A percentile compares a stretch with the other conserved stretches of the same genome.
Evolutionary conservation across 306 rosid genomes (phyloP).

Genomic region (Bauhinia variegata): DNA sequence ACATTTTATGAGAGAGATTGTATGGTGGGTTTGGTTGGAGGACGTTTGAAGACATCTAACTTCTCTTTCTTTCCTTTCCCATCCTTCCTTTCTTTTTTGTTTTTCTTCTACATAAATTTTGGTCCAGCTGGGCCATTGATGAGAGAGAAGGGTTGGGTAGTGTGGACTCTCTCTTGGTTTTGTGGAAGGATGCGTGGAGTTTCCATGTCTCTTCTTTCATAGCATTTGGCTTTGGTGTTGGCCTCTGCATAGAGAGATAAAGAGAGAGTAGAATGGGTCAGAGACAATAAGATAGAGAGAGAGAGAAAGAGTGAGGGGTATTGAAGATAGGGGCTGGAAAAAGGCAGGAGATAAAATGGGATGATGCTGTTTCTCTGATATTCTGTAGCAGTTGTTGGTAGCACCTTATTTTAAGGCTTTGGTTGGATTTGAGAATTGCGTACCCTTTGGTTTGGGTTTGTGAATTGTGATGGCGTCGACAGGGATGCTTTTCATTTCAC

Average conservation of each 20-base stretch:
- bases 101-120: slow-evolving; percentile 70
- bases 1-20: slow-evolving; percentile 46
- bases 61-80: slow-evolving; percentile 49
- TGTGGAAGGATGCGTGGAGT: slow-evolving; percentile 61
- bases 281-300: slow-evolving; percentile 36
- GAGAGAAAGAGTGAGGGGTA: background rate
- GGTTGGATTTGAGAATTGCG: slow-evolving; percentile 4
- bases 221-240: slow-evolving; percentile 41
- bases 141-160: slow-evolving; percentile 50
- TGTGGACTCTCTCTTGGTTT: slow-evolving; percentile 63
- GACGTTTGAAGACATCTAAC: slow-evolving; percentile 83
- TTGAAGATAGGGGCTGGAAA: slow-evolving; percentile 30
- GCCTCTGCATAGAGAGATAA: slow-evolving; percentile 57
- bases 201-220: slow-evolving; percentile 69
- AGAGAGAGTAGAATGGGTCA: slow-evolving; percentile 27
- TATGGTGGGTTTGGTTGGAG: slow-evolving; percentile 95
- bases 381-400: slow-evolving; percentile 49
- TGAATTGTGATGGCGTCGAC: slow-evolving; percentile 7
- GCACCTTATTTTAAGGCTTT: slow-evolving; percentile 60
- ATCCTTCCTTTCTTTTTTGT: slow-evolving; percentile 43
- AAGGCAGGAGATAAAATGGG: slow-evolving; percentile 30
- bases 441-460: background rate
- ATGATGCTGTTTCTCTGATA: slow-evolving; percentile 52
- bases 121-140: slow-evolving; percentile 99
- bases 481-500: slow-evolving; percentile 11